These are phyloP conservation scores for Hanseniaspora occidentalis DNA, from an alignment of 805 yeast species.

Conservation along the genomic window DNA sequence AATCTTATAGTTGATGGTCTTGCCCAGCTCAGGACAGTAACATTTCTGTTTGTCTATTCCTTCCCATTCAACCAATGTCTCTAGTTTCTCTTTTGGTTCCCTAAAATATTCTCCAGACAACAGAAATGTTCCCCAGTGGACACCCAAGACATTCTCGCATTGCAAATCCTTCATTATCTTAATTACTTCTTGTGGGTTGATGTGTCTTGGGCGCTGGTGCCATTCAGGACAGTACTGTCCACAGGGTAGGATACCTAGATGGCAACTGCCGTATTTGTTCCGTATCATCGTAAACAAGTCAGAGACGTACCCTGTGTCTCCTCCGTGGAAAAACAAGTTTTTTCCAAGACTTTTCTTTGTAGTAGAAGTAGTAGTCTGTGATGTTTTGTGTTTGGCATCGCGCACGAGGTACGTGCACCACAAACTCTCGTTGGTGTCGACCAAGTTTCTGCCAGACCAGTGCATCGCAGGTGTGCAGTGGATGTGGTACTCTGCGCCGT, in stretches of 20 bases:
- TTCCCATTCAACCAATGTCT: conserved; percentile 32
- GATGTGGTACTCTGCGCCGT: conserved; percentile 48
- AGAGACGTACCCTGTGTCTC: conserved; percentile 83
- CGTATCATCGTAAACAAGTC: conserved; percentile 63
- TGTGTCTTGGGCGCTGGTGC: conserved; percentile 88
- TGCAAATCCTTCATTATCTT: conserved; percentile 51
- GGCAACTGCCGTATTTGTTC: conserved; percentile 36
- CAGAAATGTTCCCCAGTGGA: conserved; percentile 95
- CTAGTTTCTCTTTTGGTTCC: conserved; percentile 62
- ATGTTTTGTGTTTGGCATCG: conserved; percentile 34
- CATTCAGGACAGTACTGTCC: conserved; percentile 93
- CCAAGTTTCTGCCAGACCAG: conserved; percentile 83
- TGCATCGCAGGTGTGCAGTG: conserved; percentile 94
- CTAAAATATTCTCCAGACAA: conserved; percentile 77
- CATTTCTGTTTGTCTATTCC: conserved; percentile 26
- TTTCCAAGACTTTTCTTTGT: conserved; percentile 29
- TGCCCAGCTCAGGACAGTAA: conserved; percentile 64
- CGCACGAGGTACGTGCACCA: conserved; percentile 79
- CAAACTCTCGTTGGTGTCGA: conserved; percentile 67
- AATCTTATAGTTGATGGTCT: conserved; percentile 31
- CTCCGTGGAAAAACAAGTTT: conserved; percentile 68
- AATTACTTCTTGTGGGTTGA: conserved; percentile 66
- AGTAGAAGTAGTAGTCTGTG: too few relatives aligned
- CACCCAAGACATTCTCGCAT: conserved; percentile 61
- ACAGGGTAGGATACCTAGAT: conserved; percentile 70